A percentile compares a stretch with the other conserved stretches of the same genome.
These are phyloP conservation scores for Whalleya microplaca DNA, from an alignment of 2,329 filamentous ascomycete genomes.

Conservation along the genomic window DNA sequence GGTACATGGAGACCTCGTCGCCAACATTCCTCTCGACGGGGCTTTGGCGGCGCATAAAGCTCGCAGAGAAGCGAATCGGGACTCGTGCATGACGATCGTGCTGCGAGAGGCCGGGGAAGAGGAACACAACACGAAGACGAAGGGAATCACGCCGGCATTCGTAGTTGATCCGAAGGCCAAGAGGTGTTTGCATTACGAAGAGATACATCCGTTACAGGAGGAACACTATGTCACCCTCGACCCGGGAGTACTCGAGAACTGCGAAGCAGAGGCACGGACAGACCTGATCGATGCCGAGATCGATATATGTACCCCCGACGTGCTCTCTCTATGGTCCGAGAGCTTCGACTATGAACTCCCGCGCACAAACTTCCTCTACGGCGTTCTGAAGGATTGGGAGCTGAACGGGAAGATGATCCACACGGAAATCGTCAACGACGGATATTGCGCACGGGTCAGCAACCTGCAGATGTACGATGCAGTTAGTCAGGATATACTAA, in stretches of 20 bases:
- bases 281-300: constrained; percentile 94
- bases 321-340: constrained; percentile 93
- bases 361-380: constrained; percentile 84
- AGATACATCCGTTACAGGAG: constrained; percentile 72
- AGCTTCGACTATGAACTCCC: constrained; percentile 96
- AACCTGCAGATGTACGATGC: constrained; percentile 90
- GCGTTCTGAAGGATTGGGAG: constrained; percentile 95
- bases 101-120: constrained; percentile 73
- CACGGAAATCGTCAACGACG: constrained; percentile 78
- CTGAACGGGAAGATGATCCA: constrained; percentile 97
- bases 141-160: constrained; percentile 79
- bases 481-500: constrained; percentile 83
- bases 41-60: constrained; percentile 79
- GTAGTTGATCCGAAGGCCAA: constrained; percentile 80
- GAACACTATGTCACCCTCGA: constrained; percentile 74
- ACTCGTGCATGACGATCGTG: constrained; percentile 97
- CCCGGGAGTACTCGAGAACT: constrained; percentile 72
- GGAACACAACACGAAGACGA: constrained; percentile 76
- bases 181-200: constrained; percentile 91
- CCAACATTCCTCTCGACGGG: constrained; percentile 82
- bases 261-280: constrained; percentile 79
- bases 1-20: constrained; percentile 90
- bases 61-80: constrained; percentile 81
- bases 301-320: constrained; percentile 96
- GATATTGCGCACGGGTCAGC: constrained; percentile 84